Conservation (phyloP, 2,329 filamentous ascomycete species). For the Phialophora tarda region DNA sequence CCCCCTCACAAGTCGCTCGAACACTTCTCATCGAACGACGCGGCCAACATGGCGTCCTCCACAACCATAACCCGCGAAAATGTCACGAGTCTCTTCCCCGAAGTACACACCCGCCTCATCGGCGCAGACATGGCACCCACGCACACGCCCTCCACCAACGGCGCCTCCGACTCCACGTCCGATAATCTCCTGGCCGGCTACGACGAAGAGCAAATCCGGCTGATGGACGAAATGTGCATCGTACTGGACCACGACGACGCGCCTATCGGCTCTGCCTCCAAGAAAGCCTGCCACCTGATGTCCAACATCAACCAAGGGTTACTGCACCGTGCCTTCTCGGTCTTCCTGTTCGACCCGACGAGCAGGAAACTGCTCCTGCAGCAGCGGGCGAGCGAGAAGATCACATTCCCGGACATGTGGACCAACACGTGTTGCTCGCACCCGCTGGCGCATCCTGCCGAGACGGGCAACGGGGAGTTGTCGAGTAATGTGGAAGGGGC, state of each 20-base stretch:
- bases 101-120: constrained; percentile 64
- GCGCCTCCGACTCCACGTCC: constrained; percentile 41
- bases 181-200: constrained; percentile 77
- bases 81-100: constrained; percentile 86
- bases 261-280: constrained; percentile 94
- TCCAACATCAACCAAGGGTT: constrained; percentile 96
- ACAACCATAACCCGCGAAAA: constrained; percentile 78
- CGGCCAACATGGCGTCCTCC: constrained; percentile 38
- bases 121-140: constrained; percentile 58
- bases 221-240: constrained; percentile 99
- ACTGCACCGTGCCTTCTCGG: constrained; percentile 94
- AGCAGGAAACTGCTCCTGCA: constrained; percentile 91
- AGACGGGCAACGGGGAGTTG: constrained; percentile 79
- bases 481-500: constrained; percentile 81
- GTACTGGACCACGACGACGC: constrained; percentile 89
- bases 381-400: constrained; percentile 94
- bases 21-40: background rate
- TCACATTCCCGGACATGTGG: constrained; percentile 99
- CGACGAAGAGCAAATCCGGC: constrained; percentile 93
- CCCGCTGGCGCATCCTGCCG: constrained; percentile 85
- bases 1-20: background rate
- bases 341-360: constrained; percentile 89
- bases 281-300: constrained; percentile 99
- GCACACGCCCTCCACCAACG: constrained; percentile 61
- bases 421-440: constrained; percentile 99